Evolutionary conservation across 2,329 filamentous ascomycete genomes (phyloP).

Genomic region (Apiospora kogelbergensis): DNA sequence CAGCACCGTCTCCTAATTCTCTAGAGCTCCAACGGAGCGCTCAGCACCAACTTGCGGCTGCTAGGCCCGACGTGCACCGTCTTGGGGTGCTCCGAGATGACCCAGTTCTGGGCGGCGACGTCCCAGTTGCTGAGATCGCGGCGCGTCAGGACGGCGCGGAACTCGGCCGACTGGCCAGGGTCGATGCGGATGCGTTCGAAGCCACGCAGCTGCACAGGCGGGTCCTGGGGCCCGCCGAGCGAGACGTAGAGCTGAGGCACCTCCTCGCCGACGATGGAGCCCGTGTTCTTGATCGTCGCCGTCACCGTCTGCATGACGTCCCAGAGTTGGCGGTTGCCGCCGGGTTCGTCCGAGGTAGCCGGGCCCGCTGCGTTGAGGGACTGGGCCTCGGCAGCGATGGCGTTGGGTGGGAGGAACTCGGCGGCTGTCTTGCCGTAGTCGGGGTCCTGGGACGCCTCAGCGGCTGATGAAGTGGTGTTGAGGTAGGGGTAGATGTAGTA

Average conservation of each 20-base stretch:
- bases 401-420: constrained; percentile 60
- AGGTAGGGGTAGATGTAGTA: constrained; percentile 72
- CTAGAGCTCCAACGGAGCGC: constrained; percentile 23
- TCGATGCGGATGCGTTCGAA: constrained; percentile 77
- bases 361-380: constrained; percentile 46
- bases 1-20: background rate
- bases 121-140: constrained; percentile 92
- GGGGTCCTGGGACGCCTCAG: constrained; percentile 56
- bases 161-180: constrained; percentile 66
- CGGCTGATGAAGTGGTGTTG: constrained; percentile 58
- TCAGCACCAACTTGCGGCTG: constrained; percentile 53
- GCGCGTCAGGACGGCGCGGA: constrained; percentile 69
- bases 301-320: constrained; percentile 68
- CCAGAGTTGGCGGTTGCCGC: constrained; percentile 66
- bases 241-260: constrained; percentile 77
- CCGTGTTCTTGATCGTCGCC: constrained; percentile 71
- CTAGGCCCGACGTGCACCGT: constrained; percentile 55
- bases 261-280: constrained; percentile 63
- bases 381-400: constrained; percentile 57
- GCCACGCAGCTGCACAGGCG: constrained; percentile 66
- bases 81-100: constrained; percentile 53
- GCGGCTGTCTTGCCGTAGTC: constrained; percentile 59
- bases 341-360: constrained; percentile 48
- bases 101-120: constrained; percentile 77
- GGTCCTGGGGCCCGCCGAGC: constrained; percentile 76